phyloP scores from a whole-genome alignment of 2,329 filamentous ascomycete genomes.

The Coniochaeta sp. region DNA sequence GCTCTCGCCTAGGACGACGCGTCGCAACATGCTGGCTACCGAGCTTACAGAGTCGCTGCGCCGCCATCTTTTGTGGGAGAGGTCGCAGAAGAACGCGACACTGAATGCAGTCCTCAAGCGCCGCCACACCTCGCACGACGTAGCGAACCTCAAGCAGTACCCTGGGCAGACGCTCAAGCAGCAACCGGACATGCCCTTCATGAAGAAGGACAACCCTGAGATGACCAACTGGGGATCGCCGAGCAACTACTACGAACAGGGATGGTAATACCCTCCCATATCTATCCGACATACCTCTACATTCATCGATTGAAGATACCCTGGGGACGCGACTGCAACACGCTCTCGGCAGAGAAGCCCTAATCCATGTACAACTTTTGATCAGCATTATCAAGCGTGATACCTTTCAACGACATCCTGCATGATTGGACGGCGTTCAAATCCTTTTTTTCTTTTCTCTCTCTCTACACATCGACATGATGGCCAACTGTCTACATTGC shows the following conservation, averaged over 20 bases:
- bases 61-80: conserved; percentile 88
- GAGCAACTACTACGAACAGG: conserved; percentile 1
- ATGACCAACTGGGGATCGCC: conserved; percentile 26
- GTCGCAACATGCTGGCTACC: conserved; percentile 90
- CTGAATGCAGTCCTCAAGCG: conserved; percentile 85
- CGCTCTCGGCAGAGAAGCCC: conserved; percentile 10
- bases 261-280: background rate
- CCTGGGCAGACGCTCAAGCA: conserved; percentile 60
- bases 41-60: conserved; percentile 91
- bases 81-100: conserved; percentile 87
- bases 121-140: conserved; percentile 82
- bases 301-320: background rate
- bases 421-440: conserved; percentile 16
- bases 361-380: conserved; percentile 14
- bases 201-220: conserved; percentile 53
- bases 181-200: conserved; percentile 61
- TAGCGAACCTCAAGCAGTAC: conserved; percentile 80
- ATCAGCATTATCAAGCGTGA: conserved; percentile 8
- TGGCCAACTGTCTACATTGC: conserved; percentile 7
- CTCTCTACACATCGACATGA: conserved; percentile 4
- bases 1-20: conserved; percentile 83
- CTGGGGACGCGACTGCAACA: background rate
- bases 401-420: conserved; percentile 13
- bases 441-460: conserved; percentile 4
- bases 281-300: background rate